Base-by-base conservation (phyloP, 306 rosid genomes). In the Vachellia pachyceras region DNA sequence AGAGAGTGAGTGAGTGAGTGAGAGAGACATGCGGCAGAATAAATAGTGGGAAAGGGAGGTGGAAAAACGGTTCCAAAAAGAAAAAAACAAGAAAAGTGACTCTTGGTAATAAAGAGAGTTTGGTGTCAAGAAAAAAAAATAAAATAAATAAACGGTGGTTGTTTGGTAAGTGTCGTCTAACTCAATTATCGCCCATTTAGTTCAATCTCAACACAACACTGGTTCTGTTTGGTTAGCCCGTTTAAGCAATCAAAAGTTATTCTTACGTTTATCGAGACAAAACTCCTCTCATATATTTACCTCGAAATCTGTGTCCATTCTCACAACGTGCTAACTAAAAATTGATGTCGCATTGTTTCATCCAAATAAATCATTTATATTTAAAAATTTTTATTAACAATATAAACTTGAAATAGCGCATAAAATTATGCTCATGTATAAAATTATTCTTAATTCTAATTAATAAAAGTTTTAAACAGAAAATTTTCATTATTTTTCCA, bases 41-140 rank as follows among this genome's bases (percentile, higher is more conserved):
- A 76, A 65, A 74, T 73, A n/a, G 65, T 22, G 10, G 7, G 29
- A 10, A 15, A 3, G 41, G 20, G 47, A n/a, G 54, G 4, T 44
- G 23, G 35, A n/a, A 41, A 73, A 67, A 77, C 83, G 14, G 58
- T 80, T 80, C 33, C 47, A 7, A 7, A 35, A 2, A 18, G 60
- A 7, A 52, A 52, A 15, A 3, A 3, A 52, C 0, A 17, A 7
- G 10, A 52, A 52, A 58, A 68, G 50, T 40, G 52, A 23, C 15
- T 18, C 23, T 15, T 36, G 40, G 44, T 65, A 14, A 65, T 65
- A 61, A 11, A 12, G 41, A 14, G 4, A 23, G 66, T 23, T 58
- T 10, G 36, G 36, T 9, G 64, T n/a, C 11, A n/a, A 14, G 15
- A 0, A 23, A 58, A 25, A 58, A 58, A 4, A 49, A 49, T 10